These are phyloP conservation scores for Linum trigynum DNA, from an alignment of 345 rosid genomes.

Conservation along the genomic window DNA sequence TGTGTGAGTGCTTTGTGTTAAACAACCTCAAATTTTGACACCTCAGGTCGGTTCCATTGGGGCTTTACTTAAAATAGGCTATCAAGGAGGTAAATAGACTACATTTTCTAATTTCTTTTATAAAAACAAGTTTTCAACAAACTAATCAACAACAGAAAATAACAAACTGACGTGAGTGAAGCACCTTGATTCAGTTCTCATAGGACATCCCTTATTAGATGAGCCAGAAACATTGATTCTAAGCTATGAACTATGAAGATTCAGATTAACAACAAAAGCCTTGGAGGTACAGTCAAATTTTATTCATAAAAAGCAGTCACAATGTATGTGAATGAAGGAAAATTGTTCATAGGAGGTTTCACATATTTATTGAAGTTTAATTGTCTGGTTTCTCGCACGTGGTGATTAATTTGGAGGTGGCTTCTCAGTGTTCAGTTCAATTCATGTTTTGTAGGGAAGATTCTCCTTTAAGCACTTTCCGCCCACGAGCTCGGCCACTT, in stretches of 20 bases:
- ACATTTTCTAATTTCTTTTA: background rate
- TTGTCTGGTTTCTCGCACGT: background rate
- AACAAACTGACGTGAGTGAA: too few species aligned
- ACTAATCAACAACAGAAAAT: background rate
- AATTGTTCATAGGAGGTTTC: background rate
- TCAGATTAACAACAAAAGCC: background rate
- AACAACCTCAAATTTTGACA: background rate
- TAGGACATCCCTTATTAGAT: background rate
- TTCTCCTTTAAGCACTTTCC: constrained; percentile 76
- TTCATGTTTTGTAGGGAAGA: constrained; percentile 64
- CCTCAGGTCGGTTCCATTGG: background rate
- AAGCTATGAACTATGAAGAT: background rate
- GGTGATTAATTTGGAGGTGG: background rate
- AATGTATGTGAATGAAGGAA: background rate
- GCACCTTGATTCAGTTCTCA: too few species aligned
- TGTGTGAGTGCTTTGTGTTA: background rate
- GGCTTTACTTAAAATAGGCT: background rate
- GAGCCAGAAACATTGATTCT: background rate
- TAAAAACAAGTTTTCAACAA: background rate
- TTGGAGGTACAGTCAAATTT: background rate
- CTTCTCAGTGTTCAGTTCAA: constrained; percentile 8
- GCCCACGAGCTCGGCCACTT: constrained; percentile 84
- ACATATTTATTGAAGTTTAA: background rate
- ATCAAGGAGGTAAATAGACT: background rate
- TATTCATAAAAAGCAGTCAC: background rate